These are phyloP conservation scores for Vickermania ingenoplastis DNA, from an alignment of 208 protist genomes.

Conservation along the genomic window DNA sequence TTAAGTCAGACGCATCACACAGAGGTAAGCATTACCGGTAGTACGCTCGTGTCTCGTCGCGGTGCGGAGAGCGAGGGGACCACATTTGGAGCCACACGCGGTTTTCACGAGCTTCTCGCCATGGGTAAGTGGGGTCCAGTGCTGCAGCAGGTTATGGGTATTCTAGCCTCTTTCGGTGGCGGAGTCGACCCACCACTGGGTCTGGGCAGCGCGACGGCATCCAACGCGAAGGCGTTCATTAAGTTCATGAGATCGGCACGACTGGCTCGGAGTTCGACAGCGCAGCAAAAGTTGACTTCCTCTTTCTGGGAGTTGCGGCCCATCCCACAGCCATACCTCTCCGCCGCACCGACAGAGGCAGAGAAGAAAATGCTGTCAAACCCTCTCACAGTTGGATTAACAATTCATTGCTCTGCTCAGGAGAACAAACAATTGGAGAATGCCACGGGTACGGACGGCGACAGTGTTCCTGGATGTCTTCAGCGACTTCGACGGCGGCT, in stretches of 20 bases:
- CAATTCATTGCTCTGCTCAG: neutral
- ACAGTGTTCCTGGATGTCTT: too few relatives aligned
- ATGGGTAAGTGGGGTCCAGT: neutral
- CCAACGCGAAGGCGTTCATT: neutral
- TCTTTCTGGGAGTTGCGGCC: conserved; percentile 1
- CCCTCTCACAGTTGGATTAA: conserved; percentile 16
- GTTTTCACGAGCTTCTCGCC: neutral
- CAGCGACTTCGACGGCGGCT: conserved; percentile 42
- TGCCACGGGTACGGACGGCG: too few relatives aligned
- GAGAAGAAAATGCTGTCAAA: conserved; percentile 12
- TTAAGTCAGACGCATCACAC: conserved; percentile 17
- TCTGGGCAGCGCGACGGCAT: neutral
- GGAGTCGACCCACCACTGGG: too few relatives aligned
- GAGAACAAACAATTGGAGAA: too few relatives aligned
- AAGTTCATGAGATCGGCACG: neutral
- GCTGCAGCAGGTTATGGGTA: neutral
- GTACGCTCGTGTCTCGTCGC: conserved; percentile 7
- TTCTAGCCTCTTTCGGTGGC: neutral
- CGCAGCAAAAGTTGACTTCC: conserved; percentile 4
- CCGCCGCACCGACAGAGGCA: conserved; percentile 2
- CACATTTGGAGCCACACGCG: neutral
- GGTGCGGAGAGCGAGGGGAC: neutral
- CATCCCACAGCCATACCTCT: conserved; percentile 3
- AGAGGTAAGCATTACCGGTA: conserved; percentile 13
- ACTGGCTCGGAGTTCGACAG: neutral